Evolutionary conservation across 441 rosid species (phyloP), one percentile per base, ranked within the genome.

Genomic region (Adansonia gregorii): DNA sequence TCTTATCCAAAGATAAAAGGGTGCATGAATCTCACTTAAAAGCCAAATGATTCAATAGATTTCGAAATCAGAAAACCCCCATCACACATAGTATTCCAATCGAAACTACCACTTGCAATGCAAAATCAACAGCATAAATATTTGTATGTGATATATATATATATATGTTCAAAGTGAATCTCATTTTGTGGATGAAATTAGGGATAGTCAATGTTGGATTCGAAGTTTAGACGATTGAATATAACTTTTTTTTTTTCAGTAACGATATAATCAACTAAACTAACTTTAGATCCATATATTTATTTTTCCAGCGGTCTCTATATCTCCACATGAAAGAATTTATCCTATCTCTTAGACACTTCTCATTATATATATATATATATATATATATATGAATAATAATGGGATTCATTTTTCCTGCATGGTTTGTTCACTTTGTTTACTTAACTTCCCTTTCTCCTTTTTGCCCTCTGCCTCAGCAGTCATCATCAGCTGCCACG

Each of bases 11-110:
- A 86, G 83, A 75, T 83, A 80, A 86, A 76, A 82, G 85, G 82
- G 74, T 24, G 67, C 78, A 52, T 88, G 93, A 88, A 86, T 88
- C 89, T 88, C 86, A 74, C 82, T 81, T 67, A 74, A 83, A 87
- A 81, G 83, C 81, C 56, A 12, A 46, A 67, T 67, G 67, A 63
- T 63, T 52, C 75, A 65, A 67, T 45, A 81, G 79, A 58, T 51
- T 7, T 48, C 51, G 43, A 48, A 17, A 15, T 41, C 31, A 85
- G 81, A 83, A 81, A 20, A 41, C 73, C 35, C 82, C 68, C 64
- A 24, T 14, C 17, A n/a, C 67, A 76, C 86, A 80, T 86, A 69
- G 91, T 88, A 87, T 86, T 84, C 89, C 85, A 56, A 81, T 31
- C 35, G 35, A 31, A 31, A 31, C 35, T 31, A 78, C 69, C 58